Evolutionary conservation across 163 green algal species (phyloP).

Genomic region (Chloromonas sp.): DNA sequence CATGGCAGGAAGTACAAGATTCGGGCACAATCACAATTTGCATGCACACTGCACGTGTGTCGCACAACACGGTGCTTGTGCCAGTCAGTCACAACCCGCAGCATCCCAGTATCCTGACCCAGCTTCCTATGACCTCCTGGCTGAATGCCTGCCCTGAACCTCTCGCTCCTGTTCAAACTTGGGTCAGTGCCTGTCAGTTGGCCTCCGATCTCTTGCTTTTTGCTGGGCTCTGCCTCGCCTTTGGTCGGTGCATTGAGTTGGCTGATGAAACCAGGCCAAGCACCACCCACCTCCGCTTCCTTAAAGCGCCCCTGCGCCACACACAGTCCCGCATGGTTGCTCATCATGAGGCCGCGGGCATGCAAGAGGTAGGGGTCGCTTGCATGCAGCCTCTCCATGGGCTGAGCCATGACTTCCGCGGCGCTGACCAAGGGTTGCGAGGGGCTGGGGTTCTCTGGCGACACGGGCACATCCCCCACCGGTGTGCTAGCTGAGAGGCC

Average conservation of each 20-base stretch:
- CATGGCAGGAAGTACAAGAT: neutral
- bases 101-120: too few species aligned
- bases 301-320: neutral
- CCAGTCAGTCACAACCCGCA: too few species aligned
- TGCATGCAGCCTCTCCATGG: neutral
- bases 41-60: neutral
- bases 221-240: too few species aligned
- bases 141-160: neutral
- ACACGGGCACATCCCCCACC: neutral
- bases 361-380: neutral
- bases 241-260: too few species aligned
- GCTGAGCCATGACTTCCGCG: neutral
- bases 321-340: neutral
- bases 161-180: neutral
- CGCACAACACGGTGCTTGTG: too few species aligned
- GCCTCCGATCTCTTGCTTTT: too few species aligned
- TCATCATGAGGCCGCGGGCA: neutral
- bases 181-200: too few species aligned
- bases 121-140: neutral
- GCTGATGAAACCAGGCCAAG: neutral
- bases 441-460: neutral
- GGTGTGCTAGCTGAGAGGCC: too few species aligned
- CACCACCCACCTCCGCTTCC: neutral
- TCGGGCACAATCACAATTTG: neutral
- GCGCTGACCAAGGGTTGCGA: neutral